Conservation (phyloP, 768 basidiomycete genomes). For the Termitomyces sp. region DNA sequence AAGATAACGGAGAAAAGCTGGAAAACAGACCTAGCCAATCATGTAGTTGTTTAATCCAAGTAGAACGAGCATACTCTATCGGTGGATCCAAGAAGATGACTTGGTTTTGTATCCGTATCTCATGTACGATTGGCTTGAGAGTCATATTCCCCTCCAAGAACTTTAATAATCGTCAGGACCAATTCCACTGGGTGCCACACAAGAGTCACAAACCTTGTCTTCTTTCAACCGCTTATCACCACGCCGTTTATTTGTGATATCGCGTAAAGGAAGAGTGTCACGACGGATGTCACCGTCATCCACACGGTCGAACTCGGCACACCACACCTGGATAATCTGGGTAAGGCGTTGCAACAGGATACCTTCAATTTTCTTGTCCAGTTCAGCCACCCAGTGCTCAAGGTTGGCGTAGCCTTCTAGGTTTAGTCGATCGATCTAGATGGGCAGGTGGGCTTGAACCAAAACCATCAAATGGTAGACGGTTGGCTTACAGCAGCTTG, state of each 20-base stretch:
- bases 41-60: conserved; percentile 87
- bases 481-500: conserved; percentile 72
- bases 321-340: conserved; percentile 84
- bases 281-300: conserved; percentile 67
- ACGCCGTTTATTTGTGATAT: conserved; percentile 61
- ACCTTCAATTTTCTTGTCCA: conserved; percentile 79
- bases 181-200: background rate
- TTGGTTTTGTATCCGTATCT: conserved; percentile 97
- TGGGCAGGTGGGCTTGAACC: background rate
- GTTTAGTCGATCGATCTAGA: conserved; percentile 88
- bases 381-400: conserved; percentile 85
- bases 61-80: conserved; percentile 88
- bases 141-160: conserved; percentile 70
- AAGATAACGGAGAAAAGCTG: no score
- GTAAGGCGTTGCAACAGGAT: conserved; percentile 74
- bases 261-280: conserved; percentile 46
- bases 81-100: conserved; percentile 98
- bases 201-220: conserved; percentile 56
- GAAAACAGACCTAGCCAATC: conserved; percentile 70
- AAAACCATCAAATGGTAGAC: background rate
- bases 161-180: conserved; percentile 29
- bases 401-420: conserved; percentile 94
- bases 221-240: conserved; percentile 71
- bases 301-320: conserved; percentile 73
- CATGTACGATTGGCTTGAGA: conserved; percentile 86